Conservation (phyloP, 176 grass and related monocot genomes). For the Cenchrus fungigraminus region DNA sequence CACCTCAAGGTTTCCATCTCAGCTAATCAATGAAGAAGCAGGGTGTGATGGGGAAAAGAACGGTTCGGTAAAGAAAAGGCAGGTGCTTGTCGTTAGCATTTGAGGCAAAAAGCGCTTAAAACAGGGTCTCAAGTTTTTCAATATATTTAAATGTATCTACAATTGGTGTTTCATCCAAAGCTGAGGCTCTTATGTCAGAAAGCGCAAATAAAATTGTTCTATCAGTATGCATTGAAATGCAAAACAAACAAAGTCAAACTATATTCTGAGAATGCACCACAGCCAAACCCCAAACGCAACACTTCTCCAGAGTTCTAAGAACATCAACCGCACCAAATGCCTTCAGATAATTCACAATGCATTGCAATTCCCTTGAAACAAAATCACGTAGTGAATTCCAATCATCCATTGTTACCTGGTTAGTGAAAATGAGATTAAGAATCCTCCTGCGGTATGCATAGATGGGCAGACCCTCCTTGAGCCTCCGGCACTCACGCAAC, state of each 20-base stretch:
- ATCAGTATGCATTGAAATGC: neutral
- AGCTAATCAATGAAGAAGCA: neutral
- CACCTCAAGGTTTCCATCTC: neutral
- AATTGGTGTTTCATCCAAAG: neutral
- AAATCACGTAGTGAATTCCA: slow-evolving; percentile 30
- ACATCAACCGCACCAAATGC: neutral
- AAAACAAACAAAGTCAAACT: neutral
- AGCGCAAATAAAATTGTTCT: neutral
- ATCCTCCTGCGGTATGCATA: slow-evolving; percentile 63
- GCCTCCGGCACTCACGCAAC: slow-evolving; percentile 74
- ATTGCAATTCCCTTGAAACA: slow-evolving; percentile 24
- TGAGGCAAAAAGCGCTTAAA: neutral
- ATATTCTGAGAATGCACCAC: neutral
- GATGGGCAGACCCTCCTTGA: slow-evolving; percentile 84
- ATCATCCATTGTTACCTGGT: slow-evolving; percentile 54
- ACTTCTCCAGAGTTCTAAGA: slow-evolving; percentile 20
- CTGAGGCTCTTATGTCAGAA: neutral
- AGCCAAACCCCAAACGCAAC: neutral
- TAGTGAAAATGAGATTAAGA: slow-evolving; percentile 59
- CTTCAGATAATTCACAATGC: neutral
- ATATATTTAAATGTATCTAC: neutral
- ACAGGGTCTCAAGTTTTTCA: neutral
- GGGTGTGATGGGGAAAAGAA: neutral
- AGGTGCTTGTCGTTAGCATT: neutral
- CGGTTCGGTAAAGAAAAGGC: neutral